A percentile compares a stretch with the other conserved stretches of the same genome.
These are phyloP conservation scores for Licmophora abbreviata DNA, from an alignment of 108 stramenopile genomes.

Conservation along the genomic window DNA sequence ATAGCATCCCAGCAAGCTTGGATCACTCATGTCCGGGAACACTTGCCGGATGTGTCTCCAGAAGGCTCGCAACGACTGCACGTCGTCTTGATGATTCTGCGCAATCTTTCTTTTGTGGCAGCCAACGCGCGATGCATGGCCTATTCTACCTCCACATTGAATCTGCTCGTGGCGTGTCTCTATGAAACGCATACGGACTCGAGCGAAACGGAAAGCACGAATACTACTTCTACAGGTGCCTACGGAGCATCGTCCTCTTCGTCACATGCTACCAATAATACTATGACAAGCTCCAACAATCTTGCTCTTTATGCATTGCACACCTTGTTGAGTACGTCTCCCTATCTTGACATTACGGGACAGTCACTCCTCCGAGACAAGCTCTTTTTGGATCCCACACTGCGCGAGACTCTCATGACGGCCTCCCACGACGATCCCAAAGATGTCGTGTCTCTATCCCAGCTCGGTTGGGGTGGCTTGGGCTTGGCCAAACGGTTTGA, in stretches of 20 bases:
- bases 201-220: background rate
- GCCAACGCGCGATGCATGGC: slow-evolving; percentile 68
- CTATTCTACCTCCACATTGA: slow-evolving; percentile 33
- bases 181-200: slow-evolving; percentile 34
- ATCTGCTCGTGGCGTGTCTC: slow-evolving; percentile 55
- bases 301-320: slow-evolving; percentile 51
- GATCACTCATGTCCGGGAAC: too few relatives aligned
- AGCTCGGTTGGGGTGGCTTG: slow-evolving; percentile 58
- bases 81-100: slow-evolving; percentile 41
- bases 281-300: too few relatives aligned
- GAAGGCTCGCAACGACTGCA: slow-evolving; percentile 32
- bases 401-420: too few relatives aligned
- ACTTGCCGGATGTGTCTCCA: slow-evolving; percentile 3
- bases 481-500: slow-evolving; percentile 71
- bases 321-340: slow-evolving; percentile 53
- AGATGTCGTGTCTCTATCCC: too few relatives aligned
- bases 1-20: too few relatives aligned
- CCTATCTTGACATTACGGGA: slow-evolving; percentile 65
- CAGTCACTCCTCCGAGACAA: slow-evolving; percentile 63
- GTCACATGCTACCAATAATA: slow-evolving; percentile 16
- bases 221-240: slow-evolving; percentile 5
- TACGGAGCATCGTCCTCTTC: slow-evolving; percentile 26
- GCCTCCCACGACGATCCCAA: too few relatives aligned
- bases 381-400: slow-evolving; percentile 39
- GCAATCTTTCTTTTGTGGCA: slow-evolving; percentile 62